A percentile compares a stretch with the other conserved stretches of the same genome.
Evolutionary conservation across 306 rosid genomes (phyloP).

Genomic region (Spatholobus suberectus): DNA sequence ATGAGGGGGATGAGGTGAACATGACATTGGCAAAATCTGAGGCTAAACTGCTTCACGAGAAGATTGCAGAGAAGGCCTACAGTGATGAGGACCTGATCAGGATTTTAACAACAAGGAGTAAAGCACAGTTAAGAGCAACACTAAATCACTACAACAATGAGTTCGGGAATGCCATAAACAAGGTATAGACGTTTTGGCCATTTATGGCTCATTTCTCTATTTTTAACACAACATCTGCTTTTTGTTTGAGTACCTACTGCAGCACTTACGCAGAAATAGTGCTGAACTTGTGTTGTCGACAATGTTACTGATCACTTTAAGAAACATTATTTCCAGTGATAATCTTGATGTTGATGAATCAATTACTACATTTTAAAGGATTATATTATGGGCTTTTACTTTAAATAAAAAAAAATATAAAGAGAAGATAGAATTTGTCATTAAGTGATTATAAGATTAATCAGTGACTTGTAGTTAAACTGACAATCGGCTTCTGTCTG

Average conservation of each 20-base stretch:
- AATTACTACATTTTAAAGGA: background rate
- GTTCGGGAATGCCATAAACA: conserved; percentile 71
- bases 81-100: conserved; percentile 70
- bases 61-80: conserved; percentile 66
- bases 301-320: conserved; percentile 6
- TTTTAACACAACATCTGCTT: conserved; percentile 10
- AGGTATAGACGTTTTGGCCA: conserved; percentile 55
- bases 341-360: background rate
- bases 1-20: conserved; percentile 86
- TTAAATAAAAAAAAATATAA: background rate
- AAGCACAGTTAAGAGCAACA: conserved; percentile 73
- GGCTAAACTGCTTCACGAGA: conserved; percentile 74
- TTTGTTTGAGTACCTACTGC: conserved; percentile 17
- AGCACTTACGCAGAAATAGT: background rate
- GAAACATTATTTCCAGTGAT: background rate
- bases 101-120: conserved; percentile 79
- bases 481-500: conserved; percentile 38
- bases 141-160: conserved; percentile 73
- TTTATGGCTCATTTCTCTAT: background rate
- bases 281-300: background rate
- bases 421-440: background rate
- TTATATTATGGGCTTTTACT: background rate
- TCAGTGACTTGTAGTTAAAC: conserved; percentile 4
- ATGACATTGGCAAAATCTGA: conserved; percentile 69
- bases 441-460: background rate